Evolutionary conservation across 495 filamentous ascomycete species (phyloP), one percentile per base, ranked within the genome.

Genomic region (Penicillium bovifimosum): DNA sequence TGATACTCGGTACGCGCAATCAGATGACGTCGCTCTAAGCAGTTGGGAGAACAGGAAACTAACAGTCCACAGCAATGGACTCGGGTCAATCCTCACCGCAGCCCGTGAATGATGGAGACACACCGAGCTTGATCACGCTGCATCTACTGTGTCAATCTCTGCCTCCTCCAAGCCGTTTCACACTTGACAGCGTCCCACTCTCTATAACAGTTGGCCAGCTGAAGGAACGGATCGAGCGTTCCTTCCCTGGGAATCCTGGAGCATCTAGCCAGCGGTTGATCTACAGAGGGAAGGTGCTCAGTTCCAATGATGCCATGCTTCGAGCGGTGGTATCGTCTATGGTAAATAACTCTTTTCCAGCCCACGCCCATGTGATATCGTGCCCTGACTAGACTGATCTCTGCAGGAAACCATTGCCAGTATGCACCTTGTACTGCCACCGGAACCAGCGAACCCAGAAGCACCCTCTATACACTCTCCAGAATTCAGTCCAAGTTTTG

Each of bases 391-490:
- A 61, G 44, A 69, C 66, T 44, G 69, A 75, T 9, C 5, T 72
- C 78, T 53, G 73, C 74, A 51, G 72, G 55, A 51, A 17, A 34
- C 51, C 7, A 62, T 59, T 44, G 57, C 67, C 50, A 67, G 65
- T 6, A 69, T 90, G 7, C 86, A 90, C 62, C 77, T 90, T n/a
- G 84, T 84, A 6, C 62, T 88, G 18, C 67, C 76, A 28, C 73
- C 71, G 10, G 64, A 86, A 11, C 48, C 38, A 8, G 16, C n/a
- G 6, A n/a, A 36, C 5, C 18, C 6, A 28, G 14, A 26, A 40
- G 38, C 11, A 26, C 5, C 29, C 8, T 5, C 13, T 26, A n/a
- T 24, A 24, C 20, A 2, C 20, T 42, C 28, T 50, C 38, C 1
- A 13, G 5, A 4, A 28, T 35, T 20, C 13, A 6, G 17, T 18